Evolutionary conservation across 352 stramenopile species (phyloP).

Genomic region (Peronospora tabacina): DNA sequence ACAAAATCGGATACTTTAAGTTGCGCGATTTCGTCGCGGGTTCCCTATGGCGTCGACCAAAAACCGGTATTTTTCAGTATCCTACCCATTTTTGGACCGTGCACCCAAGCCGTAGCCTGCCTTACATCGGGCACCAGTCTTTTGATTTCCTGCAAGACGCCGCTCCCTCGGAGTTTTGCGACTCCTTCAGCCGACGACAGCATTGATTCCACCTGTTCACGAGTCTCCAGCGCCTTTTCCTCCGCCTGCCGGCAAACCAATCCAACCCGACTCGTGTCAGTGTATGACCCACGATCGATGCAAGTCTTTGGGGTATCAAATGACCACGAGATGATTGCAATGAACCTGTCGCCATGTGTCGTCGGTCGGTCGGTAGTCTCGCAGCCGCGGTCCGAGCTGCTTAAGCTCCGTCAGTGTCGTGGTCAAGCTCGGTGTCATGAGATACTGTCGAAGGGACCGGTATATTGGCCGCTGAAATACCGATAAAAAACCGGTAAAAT

Average conservation of each 20-base stretch:
- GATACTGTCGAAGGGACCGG: neutral
- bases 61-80: neutral
- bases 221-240: conserved; percentile 36
- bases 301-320: neutral
- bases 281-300: neutral
- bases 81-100: neutral
- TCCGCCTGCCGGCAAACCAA: conserved; percentile 34
- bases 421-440: conserved; percentile 29
- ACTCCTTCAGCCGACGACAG: conserved; percentile 50
- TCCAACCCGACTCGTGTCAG: neutral
- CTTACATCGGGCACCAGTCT: conserved; percentile 52
- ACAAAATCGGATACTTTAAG: conserved; percentile 76
- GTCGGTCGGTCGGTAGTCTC: conserved; percentile 50
- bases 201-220: conserved; percentile 44
- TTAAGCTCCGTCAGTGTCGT: conserved; percentile 41
- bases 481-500: too few relatives aligned
- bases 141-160: conserved; percentile 52
- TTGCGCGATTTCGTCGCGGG: conserved; percentile 61
- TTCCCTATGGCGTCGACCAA: conserved; percentile 28
- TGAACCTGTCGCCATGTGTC: conserved; percentile 52
- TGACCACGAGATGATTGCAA: neutral
- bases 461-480: neutral
- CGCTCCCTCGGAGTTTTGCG: conserved; percentile 44
- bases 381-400: conserved; percentile 44
- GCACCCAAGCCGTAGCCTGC: too few relatives aligned